Evolutionary conservation across 108 stramenopile genomes (phyloP).

Genomic region (Cyclotella atomus): DNA sequence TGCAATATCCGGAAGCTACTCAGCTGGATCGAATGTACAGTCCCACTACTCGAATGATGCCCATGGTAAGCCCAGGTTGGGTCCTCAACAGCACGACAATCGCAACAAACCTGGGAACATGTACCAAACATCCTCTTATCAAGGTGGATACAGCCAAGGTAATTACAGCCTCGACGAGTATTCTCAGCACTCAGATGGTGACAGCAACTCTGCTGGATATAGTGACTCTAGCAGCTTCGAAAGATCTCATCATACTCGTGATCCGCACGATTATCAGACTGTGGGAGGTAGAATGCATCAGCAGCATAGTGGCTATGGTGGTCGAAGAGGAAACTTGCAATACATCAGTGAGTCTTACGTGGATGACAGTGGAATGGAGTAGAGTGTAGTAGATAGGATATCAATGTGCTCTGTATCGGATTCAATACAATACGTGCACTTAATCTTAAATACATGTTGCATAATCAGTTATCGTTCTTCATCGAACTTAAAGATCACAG

Average conservation of each 20-base stretch:
- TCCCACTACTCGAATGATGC: too few relatives aligned
- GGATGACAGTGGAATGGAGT: slow-evolving; percentile 29
- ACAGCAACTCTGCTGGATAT: slow-evolving; percentile 19
- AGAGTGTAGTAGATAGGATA: not conserved
- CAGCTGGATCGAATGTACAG: too few relatives aligned
- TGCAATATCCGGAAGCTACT: slow-evolving; percentile 15
- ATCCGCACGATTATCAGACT: slow-evolving; percentile 16
- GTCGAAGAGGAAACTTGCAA: slow-evolving; percentile 23
- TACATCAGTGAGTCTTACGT: slow-evolving; percentile 37
- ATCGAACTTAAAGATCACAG: not conserved
- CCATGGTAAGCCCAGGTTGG: slow-evolving; percentile 14
- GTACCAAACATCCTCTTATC: slow-evolving; percentile 14
- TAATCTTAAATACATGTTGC: not conserved
- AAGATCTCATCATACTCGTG: not conserved
- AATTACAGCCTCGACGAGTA: slow-evolving; percentile 46
- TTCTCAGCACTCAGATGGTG: slow-evolving; percentile 39
- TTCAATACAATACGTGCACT: not conserved
- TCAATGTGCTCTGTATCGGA: not conserved
- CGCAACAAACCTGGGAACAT: slow-evolving; percentile 1
- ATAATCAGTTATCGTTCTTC: not conserved
- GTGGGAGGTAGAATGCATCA: not conserved
- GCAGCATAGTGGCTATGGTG: slow-evolving; percentile 19
- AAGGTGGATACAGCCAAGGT: slow-evolving; percentile 44
- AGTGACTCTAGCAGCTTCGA: slow-evolving; percentile 34
- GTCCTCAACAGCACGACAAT: slow-evolving; percentile 8